phyloP scores from a whole-genome alignment of 768 basidiomycete species.

The Psilocybe azurescens region DNA sequence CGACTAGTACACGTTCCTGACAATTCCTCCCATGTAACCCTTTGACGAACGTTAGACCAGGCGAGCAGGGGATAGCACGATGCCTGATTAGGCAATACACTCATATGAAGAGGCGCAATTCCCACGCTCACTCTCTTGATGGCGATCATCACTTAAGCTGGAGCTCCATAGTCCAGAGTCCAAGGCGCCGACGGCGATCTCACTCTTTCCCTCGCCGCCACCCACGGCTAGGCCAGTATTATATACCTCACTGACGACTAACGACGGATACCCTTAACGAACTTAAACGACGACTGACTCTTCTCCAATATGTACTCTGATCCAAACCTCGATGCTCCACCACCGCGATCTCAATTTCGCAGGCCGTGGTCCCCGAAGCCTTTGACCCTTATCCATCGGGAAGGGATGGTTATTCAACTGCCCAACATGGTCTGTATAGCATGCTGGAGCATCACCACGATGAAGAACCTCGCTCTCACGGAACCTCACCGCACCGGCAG shows the following conservation, averaged over 20 bases:
- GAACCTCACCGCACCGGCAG: conserved; percentile 20
- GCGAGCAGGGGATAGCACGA: conserved; percentile 8
- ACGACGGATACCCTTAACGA: conserved; percentile 21
- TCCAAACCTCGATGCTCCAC: conserved; percentile 52
- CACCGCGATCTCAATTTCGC: conserved; percentile 57
- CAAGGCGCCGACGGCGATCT: conserved; percentile 11
- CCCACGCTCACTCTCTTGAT: conserved; percentile 20
- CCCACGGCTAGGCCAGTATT: conserved; percentile 4
- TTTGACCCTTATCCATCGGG: conserved; percentile 47
- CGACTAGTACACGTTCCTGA: not conserved
- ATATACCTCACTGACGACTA: conserved; percentile 12
- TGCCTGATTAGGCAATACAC: conserved; percentile 10
- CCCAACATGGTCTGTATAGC: not conserved
- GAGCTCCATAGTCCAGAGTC: not conserved
- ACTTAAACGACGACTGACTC: conserved; percentile 10
- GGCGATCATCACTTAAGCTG: conserved; percentile 1
- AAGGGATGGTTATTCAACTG: not conserved
- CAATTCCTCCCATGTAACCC: not conserved
- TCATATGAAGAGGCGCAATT: conserved; percentile 12
- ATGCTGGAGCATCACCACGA: conserved; percentile 13
- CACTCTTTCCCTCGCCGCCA: conserved; percentile 2
- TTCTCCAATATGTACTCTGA: conserved; percentile 44
- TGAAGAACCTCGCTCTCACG: conserved; percentile 19
- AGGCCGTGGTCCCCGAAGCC: conserved; percentile 70
- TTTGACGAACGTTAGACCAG: not conserved